These are phyloP conservation scores for Curvularia hawaiiensis DNA, from an alignment of 2,329 filamentous ascomycete genomes.

Conservation along the genomic window DNA sequence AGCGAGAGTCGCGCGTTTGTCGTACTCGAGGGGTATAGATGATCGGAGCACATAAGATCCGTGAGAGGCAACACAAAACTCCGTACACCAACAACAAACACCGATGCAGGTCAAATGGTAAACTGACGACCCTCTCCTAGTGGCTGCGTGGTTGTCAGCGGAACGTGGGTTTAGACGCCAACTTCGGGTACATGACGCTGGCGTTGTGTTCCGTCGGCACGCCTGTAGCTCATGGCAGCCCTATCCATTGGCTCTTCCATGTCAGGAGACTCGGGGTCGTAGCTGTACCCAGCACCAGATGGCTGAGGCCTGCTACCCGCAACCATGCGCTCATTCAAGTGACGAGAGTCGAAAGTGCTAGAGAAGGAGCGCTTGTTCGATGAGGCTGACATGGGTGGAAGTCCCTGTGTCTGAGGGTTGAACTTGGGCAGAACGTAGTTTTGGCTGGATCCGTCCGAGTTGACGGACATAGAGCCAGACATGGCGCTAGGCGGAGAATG, in stretches of 20 bases:
- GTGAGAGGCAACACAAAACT: conserved; percentile 18
- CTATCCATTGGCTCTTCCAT: conserved; percentile 49
- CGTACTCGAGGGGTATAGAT: conserved; percentile 27
- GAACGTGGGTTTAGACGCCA: conserved; percentile 25
- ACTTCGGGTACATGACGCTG: conserved; percentile 45
- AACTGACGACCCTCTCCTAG: background rate
- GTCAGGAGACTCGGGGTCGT: conserved; percentile 46
- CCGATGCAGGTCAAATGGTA: conserved; percentile 4
- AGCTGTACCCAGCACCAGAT: conserved; percentile 35
- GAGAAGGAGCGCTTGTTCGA: conserved; percentile 55
- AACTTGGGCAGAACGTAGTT: conserved; percentile 39
- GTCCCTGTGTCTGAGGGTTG: conserved; percentile 32
- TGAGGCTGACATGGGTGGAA: conserved; percentile 30
- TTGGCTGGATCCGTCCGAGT: conserved; percentile 35
- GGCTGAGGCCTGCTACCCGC: conserved; percentile 52
- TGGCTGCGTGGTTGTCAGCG: conserved; percentile 15
- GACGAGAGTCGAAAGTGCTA: conserved; percentile 52
- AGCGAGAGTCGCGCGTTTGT: conserved; percentile 19
- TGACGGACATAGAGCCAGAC: conserved; percentile 41
- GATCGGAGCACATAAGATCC: conserved; percentile 22
- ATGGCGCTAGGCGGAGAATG: conserved; percentile 43
- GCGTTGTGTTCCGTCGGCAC: conserved; percentile 53
- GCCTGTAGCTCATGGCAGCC: conserved; percentile 53
- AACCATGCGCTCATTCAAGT: conserved; percentile 51
- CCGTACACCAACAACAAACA: conserved; percentile 20